Base-by-base conservation (phyloP, 2,329 filamentous ascomycete genomes). In the Aspergillus sp. region DNA sequence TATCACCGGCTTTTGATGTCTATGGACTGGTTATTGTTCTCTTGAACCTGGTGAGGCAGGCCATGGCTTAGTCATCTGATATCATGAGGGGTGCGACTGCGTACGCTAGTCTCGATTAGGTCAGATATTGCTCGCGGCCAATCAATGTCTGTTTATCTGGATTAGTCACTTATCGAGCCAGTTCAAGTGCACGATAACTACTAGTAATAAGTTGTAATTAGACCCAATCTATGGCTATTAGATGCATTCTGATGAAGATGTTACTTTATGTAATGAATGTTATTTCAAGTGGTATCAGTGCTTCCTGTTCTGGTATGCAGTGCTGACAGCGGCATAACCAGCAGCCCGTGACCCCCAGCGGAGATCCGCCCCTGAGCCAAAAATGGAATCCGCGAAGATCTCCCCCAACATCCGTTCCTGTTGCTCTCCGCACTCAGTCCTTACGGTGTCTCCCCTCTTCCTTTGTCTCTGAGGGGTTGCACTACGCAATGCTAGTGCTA, bases 401-500 rank as follows among this genome's bases (percentile, higher is more conserved):
- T 45, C 52, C 30, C 57, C 57, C 52, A 49, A 25, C 49, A 28
- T 52, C 19, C 30, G 38, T 32, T 51, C 23, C 32, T 51, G 21
- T 48, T 23, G 25, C 60, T 57, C 59, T 62, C 62, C 57, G 41
- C 58, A 61, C 43, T 58, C 47, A 55, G 52, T 55, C 58, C 41
- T 47, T 54, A 43, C 38, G 25, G 50, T 50, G 25, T 58, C 38
- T 25, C 5, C 47, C 25, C 59, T 41, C 62, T 49, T 47, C 58
- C 49, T 38, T 52, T 50, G 60, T 66, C 61, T 60, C 32, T 57
- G 47, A 57, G 57, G 52, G 55, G 45, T 52, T 50, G 47, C 57
- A 62, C 58, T 58, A 52, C 66, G 68, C 65, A 57, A 74, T 78
- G 76, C 69, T 67, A 68, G 55, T 61, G 67, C 59, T 65, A 76